Evolutionary conservation across 257 asterid species (phyloP).

Genomic region (Forsythia viridissima): DNA sequence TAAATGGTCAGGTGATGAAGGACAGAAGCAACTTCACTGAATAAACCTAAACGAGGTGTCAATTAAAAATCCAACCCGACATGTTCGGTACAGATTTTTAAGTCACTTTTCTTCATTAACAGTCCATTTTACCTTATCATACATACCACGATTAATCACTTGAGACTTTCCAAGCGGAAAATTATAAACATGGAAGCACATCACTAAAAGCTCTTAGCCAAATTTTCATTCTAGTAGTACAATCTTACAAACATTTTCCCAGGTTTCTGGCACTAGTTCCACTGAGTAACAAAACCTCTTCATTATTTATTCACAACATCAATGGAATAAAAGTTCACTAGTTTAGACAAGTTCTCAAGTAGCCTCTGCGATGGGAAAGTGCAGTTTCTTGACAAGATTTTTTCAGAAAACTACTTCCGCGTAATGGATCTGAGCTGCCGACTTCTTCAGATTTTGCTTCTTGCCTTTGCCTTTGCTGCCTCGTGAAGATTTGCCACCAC

Average conservation of each 20-base stretch:
- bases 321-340: slow-evolving; percentile 13
- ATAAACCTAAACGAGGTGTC: no score
- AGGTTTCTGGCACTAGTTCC: not conserved
- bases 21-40: no score
- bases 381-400: slow-evolving; percentile 35
- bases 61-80: no score
- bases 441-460: slow-evolving; percentile 62
- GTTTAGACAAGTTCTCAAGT: slow-evolving; percentile 22
- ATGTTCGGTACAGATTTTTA: no score
- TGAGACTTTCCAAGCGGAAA: no score
- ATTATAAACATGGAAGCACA: not conserved
- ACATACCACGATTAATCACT: not conserved
- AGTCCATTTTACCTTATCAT: no score
- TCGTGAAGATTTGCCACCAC: slow-evolving; percentile 66
- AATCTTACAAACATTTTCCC: not conserved
- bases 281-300: slow-evolving; percentile 8
- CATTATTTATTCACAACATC: slow-evolving; percentile 37
- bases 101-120: no score
- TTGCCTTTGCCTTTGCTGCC: slow-evolving; percentile 74
- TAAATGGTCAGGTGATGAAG: no score
- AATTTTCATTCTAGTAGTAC: not conserved
- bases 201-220: not conserved
- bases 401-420: slow-evolving; percentile 55
- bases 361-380: slow-evolving; percentile 51
- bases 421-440: slow-evolving; percentile 36